A percentile compares a stretch with the other conserved stretches of the same genome.
Evolutionary conservation across 2,329 filamentous ascomycete genomes (phyloP).

Genomic region (Fusarium sp.): DNA sequence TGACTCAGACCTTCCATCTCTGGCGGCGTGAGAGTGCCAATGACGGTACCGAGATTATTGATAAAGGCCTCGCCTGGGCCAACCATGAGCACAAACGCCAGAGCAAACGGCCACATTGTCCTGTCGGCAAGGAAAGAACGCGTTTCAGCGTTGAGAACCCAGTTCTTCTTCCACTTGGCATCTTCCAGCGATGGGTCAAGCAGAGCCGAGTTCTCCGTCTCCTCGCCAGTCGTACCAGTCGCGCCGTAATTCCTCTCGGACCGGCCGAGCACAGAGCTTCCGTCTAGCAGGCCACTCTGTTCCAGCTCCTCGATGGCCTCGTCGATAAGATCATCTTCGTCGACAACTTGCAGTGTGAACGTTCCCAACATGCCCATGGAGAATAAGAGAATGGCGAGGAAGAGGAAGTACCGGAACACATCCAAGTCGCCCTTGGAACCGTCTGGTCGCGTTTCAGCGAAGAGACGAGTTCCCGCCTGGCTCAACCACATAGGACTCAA

Average conservation of each 20-base stretch:
- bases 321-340: conserved; percentile 88
- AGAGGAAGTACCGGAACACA: conserved; percentile 89
- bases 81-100: conserved; percentile 91
- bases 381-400: conserved; percentile 78
- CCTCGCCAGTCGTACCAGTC: conserved; percentile 58
- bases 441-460: conserved; percentile 75
- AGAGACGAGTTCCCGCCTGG: conserved; percentile 81
- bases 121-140: conserved; percentile 83
- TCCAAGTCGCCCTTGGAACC: conserved; percentile 72
- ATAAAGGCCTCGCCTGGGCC: conserved; percentile 98
- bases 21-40: conserved; percentile 81
- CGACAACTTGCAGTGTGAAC: conserved; percentile 80
- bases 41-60: conserved; percentile 95
- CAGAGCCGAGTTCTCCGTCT: conserved; percentile 58
- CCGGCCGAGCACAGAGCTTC: conserved; percentile 76
- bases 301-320: conserved; percentile 92
- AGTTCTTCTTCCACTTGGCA: conserved; percentile 80
- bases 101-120: conserved; percentile 95
- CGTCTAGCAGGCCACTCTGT: conserved; percentile 82
- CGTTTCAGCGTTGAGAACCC: conserved; percentile 92
- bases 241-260: conserved; percentile 71
- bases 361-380: conserved; percentile 77
- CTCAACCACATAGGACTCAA: conserved; percentile 96
- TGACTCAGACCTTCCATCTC: conserved; percentile 54
- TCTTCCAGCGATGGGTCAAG: conserved; percentile 57